A percentile compares a stretch with the other conserved stretches of the same genome.
phyloP scores from a whole-genome alignment of 1,139 yeast species.

The Pichia sp. region DNA sequence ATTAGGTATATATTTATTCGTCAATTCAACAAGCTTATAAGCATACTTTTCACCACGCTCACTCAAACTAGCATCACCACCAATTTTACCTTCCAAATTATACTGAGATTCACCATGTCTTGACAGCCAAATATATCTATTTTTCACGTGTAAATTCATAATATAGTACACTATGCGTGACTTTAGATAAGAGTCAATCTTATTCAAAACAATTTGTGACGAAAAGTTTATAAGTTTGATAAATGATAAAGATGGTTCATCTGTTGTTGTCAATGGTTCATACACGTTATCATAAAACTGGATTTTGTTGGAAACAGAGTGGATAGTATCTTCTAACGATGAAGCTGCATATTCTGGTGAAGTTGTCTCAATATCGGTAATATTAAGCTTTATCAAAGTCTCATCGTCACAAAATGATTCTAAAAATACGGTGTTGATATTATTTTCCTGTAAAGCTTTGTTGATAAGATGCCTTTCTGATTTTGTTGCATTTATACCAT shows the following conservation, averaged over 20 bases:
- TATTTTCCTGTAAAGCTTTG: conserved; percentile 54
- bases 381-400: conserved; percentile 68
- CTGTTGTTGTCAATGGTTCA: conserved; percentile 55
- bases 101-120: conserved; percentile 94
- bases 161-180: conserved; percentile 91
- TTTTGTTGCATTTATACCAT: conserved; percentile 76
- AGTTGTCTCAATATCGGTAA: conserved; percentile 26
- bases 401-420: conserved; percentile 89
- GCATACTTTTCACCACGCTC: conserved; percentile 87
- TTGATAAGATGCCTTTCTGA: conserved; percentile 63
- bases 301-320: conserved; percentile 69
- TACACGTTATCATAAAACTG: conserved; percentile 65
- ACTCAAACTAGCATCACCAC: conserved; percentile 88
- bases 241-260: conserved; percentile 66
- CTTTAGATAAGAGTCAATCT: conserved; percentile 82
- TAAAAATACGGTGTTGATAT: conserved; percentile 81
- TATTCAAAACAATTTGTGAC: conserved; percentile 78
- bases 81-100: conserved; percentile 89
- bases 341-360: conserved; percentile 14
- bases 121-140: conserved; percentile 85
- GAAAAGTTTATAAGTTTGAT: conserved; percentile 83
- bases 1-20: conserved; percentile 62
- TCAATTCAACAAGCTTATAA: conserved; percentile 70
- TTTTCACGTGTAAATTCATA: conserved; percentile 90
- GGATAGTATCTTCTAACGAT: conserved; percentile 44